A percentile compares a stretch with the other conserved stretches of the same genome.
These are phyloP conservation scores for Dendrobium nobile DNA, from an alignment of 106 monocot species.

Conservation along the genomic window DNA sequence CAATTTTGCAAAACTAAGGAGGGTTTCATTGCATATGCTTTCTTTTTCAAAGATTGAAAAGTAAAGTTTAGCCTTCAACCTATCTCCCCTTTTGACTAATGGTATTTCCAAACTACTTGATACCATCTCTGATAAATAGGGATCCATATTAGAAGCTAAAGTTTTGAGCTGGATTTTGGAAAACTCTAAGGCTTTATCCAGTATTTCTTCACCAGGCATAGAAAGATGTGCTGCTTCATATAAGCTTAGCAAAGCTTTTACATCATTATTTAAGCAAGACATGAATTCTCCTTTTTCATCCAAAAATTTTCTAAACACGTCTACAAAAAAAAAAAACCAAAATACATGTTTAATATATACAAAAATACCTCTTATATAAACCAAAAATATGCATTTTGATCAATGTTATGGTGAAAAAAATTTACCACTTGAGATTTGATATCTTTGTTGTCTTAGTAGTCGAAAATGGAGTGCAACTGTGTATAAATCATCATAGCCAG, in stretches of 20 bases:
- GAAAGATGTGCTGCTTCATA: slow-evolving; percentile 16
- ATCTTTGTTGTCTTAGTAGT: too few species aligned
- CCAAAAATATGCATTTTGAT: neutral
- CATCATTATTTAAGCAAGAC: slow-evolving; percentile 2
- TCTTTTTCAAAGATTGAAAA: too few species aligned
- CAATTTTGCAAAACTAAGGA: too few species aligned
- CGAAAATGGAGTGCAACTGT: too few species aligned
- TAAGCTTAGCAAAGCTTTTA: slow-evolving; percentile 6
- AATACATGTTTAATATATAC: too few species aligned
- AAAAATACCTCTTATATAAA: neutral
- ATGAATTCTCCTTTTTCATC: slow-evolving; percentile 11
- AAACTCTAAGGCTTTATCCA: slow-evolving; percentile 19
- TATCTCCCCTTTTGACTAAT: slow-evolving; percentile 6
- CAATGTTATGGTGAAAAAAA: neutral
- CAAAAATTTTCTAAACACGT: slow-evolving; percentile 14
- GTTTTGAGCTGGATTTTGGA: neutral
- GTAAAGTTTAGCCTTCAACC: slow-evolving; percentile 7
- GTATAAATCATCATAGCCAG: neutral
- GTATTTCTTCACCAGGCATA: slow-evolving; percentile 11
- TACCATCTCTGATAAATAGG: neutral
- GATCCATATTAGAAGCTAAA: neutral
- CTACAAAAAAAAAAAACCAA: too few species aligned
- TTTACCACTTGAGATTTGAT: neutral
- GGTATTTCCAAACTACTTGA: slow-evolving; percentile 10
- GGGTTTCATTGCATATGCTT: too few species aligned